Percentiles rank a stretch among this genome's conserved stretches.
phyloP scores from a whole-genome alignment of 108 stramenopile genomes.

The Cylindrotheca fusiformis region DNA sequence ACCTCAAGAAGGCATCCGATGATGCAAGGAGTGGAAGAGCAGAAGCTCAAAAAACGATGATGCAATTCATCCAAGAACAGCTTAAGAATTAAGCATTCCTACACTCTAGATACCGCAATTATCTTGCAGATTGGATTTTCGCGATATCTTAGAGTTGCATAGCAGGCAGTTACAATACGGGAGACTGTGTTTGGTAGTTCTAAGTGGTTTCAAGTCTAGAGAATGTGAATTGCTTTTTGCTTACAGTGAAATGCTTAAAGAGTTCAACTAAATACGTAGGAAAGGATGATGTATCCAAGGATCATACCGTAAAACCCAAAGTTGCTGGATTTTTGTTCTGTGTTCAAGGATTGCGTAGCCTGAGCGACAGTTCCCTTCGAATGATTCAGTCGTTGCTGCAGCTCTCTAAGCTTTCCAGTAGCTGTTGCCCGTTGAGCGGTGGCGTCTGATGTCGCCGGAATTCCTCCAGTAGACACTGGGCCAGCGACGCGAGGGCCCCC shows the following conservation, averaged over 20 bases:
- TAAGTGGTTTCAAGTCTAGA: too few relatives aligned
- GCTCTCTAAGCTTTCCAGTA: conserved; percentile 84
- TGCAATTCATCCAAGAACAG: conserved; percentile 65
- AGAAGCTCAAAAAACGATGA: conserved; percentile 79
- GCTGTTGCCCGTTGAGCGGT: conserved; percentile 46
- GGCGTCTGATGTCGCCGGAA: conserved; percentile 37
- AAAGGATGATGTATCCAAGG: conserved; percentile 86
- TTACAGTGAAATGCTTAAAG: too few relatives aligned
- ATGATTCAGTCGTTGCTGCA: conserved; percentile 76
- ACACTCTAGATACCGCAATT: neutral
- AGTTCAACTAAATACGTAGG: conserved; percentile 73
- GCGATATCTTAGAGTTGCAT: too few relatives aligned
- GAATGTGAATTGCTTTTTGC: too few relatives aligned
- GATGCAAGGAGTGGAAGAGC: conserved; percentile 54
- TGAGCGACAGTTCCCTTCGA: conserved; percentile 81
- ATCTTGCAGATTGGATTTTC: too few relatives aligned
- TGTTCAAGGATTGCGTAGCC: conserved; percentile 75
- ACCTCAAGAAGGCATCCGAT: conserved; percentile 51
- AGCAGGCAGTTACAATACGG: too few relatives aligned
- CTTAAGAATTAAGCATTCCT: conserved; percentile 42
- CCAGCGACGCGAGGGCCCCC: conserved; percentile 40
- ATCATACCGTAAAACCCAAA: conserved; percentile 90
- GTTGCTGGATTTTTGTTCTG: conserved; percentile 55
- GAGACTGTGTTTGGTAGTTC: too few relatives aligned
- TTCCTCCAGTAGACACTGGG: conserved; percentile 18